A percentile compares a stretch with the other conserved stretches of the same genome.
phyloP scores from a whole-genome alignment of 805 yeast genomes.

The Huiozyma naganishii region DNA sequence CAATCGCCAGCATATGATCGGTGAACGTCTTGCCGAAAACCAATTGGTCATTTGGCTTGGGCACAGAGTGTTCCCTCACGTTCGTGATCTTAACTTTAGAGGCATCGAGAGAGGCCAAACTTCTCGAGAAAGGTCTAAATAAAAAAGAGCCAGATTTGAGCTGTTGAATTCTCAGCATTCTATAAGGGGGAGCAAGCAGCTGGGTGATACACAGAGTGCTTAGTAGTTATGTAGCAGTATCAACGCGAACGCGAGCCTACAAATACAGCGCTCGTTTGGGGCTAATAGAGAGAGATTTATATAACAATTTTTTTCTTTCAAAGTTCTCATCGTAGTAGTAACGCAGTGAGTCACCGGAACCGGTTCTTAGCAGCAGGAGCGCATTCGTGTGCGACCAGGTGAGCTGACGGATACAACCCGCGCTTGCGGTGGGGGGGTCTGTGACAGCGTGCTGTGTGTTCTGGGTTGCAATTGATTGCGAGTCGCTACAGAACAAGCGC shows the following conservation, averaged over 20 bases:
- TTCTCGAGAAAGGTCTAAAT: background rate
- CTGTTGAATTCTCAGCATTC: background rate
- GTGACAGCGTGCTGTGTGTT: background rate
- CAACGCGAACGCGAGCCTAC: no score
- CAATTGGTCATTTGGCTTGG: constrained; percentile 50
- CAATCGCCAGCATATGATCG: constrained; percentile 77
- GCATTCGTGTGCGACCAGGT: background rate
- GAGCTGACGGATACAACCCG: background rate
- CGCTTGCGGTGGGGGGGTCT: background rate
- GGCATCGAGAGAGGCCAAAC: constrained; percentile 36
- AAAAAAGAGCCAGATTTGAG: background rate
- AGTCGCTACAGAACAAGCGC: no score
- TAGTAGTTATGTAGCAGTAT: no score
- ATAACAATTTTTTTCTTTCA: no score
- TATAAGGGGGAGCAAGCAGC: background rate
- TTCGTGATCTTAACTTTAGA: constrained; percentile 41
- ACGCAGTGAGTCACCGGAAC: background rate
- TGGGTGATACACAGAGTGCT: no score
- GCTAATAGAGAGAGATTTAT: no score
- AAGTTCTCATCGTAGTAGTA: no score
- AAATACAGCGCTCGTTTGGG: no score
- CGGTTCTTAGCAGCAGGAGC: background rate
- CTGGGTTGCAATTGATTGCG: background rate
- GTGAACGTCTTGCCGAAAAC: constrained; percentile 72
- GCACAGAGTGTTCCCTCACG: constrained; percentile 39